Evolutionary conservation across 2,329 filamentous ascomycete genomes (phyloP), one percentile per base, ranked within the genome.

Genomic region (Nemania diffusa): DNA sequence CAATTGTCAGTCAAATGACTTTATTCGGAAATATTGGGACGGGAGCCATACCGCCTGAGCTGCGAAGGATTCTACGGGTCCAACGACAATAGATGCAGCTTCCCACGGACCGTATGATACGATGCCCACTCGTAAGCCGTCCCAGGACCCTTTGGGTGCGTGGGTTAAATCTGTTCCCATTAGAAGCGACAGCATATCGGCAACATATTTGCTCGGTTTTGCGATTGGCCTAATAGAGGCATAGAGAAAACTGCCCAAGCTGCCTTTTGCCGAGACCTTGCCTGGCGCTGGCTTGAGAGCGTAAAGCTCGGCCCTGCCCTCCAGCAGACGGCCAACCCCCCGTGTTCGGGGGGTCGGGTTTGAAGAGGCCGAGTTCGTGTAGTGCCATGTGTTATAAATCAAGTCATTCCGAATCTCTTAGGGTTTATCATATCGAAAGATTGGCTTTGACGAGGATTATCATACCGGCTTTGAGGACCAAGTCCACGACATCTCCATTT

Each of bases 361-460:
- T 50, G 22, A 26, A 22, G 22, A 50, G 44, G 44, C 22, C 22
- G 4, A 50, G n/a, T 26, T 50, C 44, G 11, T 50, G 44, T 26
- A 50, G 22, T 50, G 44, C n/a, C 5, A 9, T 5, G n/a, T 6
- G 22, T 26, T 50, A 26, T 3, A 24, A 26, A n/a, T 26, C 44
- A 50, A 50, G 6, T 22, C n/a, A 13, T 20, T 50, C 44, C n/a
- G 5, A 22, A 50, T 50, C 11, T 34, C 32, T 34, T 11, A 34
- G 11, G 32, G 44, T 50, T 29, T n/a, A 50, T 50, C 20, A 20
- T 40, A 58, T 32, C 55, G 55, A 32, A 20, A 55, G 32, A 37
- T 34, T 55, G 26, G 51, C 32, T 55, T 55, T 55, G 24, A 11
- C 51, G 51, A 55, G 51, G 24, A 55, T 37, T 6, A 55, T 17